Conservation (phyloP, 169 alveolate species). For the Eimeria maxima region DNA sequence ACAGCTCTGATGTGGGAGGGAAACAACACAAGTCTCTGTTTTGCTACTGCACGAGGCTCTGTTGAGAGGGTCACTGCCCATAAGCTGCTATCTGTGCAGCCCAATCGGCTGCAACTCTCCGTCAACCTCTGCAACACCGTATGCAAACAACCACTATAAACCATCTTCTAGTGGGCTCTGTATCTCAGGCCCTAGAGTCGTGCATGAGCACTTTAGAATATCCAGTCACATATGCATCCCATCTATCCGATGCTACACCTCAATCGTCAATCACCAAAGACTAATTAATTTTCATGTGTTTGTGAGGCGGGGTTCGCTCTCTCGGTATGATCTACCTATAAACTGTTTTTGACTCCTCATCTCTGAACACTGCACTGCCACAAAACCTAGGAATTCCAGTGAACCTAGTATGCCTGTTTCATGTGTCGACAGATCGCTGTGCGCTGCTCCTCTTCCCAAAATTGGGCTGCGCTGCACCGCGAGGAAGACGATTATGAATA, state of each 20-base stretch:
- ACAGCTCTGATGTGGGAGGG: constrained; percentile 22
- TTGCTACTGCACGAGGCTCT: constrained; percentile 45
- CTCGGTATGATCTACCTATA: too few relatives aligned
- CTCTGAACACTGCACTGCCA: too few relatives aligned
- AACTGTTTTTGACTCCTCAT: too few relatives aligned
- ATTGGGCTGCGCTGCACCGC: constrained; percentile 5
- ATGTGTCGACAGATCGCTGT: neutral
- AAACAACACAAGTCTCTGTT: neutral
- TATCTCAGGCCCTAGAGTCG: neutral
- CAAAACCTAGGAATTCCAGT: too few relatives aligned
- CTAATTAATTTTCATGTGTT: too few relatives aligned
- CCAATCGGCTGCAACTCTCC: neutral
- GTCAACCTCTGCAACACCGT: constrained; percentile 34
- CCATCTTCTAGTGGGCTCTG: neutral
- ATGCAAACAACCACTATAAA: neutral
- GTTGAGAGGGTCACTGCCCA: neutral
- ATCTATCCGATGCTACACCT: too few relatives aligned
- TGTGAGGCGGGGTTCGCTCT: too few relatives aligned
- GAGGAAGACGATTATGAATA: neutral
- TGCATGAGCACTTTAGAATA: neutral
- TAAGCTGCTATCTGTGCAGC: neutral
- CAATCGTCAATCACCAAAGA: too few relatives aligned
- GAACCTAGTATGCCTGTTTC: too few relatives aligned
- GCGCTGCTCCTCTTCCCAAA: neutral
- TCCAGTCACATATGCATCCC: too few relatives aligned